Percentiles rank a stretch among this genome's conserved stretches.
Conservation (phyloP, 2,329 filamentous ascomycete species). For the Diaporthe sp. region DNA sequence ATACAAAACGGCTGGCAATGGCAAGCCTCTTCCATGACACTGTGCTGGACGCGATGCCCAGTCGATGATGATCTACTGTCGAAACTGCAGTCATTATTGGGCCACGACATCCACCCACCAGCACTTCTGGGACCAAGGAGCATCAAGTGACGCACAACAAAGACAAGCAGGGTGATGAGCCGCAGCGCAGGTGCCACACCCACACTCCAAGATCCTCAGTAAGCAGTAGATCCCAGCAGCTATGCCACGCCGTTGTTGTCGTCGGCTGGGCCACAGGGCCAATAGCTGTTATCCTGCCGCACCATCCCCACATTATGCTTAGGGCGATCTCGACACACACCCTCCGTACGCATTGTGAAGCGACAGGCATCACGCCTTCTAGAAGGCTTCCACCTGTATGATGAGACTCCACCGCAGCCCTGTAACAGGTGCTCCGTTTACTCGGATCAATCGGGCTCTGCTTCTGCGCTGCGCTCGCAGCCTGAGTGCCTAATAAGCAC, state of each 20-base stretch:
- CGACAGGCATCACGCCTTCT: slow-evolving; percentile 33
- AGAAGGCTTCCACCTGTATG: slow-evolving; percentile 33
- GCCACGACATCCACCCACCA: slow-evolving; percentile 29
- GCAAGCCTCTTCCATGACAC: slow-evolving; percentile 4
- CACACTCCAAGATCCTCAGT: slow-evolving; percentile 7
- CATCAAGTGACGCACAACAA: slow-evolving; percentile 28
- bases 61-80: slow-evolving; percentile 21
- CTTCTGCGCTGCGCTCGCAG: slow-evolving; percentile 14
- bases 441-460: slow-evolving; percentile 32
- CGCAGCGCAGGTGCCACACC: slow-evolving; percentile 1
- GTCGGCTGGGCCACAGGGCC: not conserved
- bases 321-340: slow-evolving; percentile 26
- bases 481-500: not conserved
- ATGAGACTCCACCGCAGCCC: slow-evolving; percentile 32
- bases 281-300: slow-evolving; percentile 16
- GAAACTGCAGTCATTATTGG: slow-evolving; percentile 33
- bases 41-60: slow-evolving; percentile 22
- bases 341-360: slow-evolving; percentile 18
- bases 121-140: slow-evolving; percentile 5
- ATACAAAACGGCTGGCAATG: slow-evolving; percentile 13
- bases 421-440: slow-evolving; percentile 23
- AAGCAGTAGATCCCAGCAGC: slow-evolving; percentile 17
- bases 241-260: slow-evolving; percentile 10
- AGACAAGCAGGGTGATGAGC: slow-evolving; percentile 9
- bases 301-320: slow-evolving; percentile 23